Percentiles rank a stretch among this genome's conserved stretches.
Conservation (phyloP, 2,329 filamentous ascomycete species). For the Cordyceps cateniannulata region DNA sequence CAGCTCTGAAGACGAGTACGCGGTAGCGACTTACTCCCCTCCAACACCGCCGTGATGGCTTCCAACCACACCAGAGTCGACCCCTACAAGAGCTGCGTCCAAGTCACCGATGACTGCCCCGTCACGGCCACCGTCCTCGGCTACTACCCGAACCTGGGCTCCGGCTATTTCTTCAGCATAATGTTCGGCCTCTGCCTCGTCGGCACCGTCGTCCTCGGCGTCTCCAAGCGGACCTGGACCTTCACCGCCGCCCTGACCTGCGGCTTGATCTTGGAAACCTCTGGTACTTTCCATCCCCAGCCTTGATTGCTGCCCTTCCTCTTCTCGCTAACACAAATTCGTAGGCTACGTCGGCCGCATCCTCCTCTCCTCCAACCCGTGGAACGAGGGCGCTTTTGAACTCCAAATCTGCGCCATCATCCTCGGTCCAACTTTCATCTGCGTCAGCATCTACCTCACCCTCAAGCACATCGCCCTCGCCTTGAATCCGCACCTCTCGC, state of each 20-base stretch:
- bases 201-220: slow-evolving; percentile 35
- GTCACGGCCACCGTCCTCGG: slow-evolving; percentile 46
- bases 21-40: not conserved
- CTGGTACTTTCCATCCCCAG: slow-evolving; percentile 29
- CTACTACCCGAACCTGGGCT: slow-evolving; percentile 50
- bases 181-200: slow-evolving; percentile 41
- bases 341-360: slow-evolving; percentile 48
- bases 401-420: slow-evolving; percentile 55
- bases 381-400: slow-evolving; percentile 47
- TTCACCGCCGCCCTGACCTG: slow-evolving; percentile 43
- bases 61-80: slow-evolving; percentile 5
- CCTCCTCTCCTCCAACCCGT: slow-evolving; percentile 47
- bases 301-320: not conserved
- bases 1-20: not conserved
- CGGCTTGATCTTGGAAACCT: slow-evolving; percentile 45
- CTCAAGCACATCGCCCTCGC: slow-evolving; percentile 52
- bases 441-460: slow-evolving; percentile 57
- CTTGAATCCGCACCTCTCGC: slow-evolving; percentile 43
- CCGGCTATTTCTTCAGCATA: slow-evolving; percentile 48
- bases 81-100: slow-evolving; percentile 23
- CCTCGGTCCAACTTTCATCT: slow-evolving; percentile 53
- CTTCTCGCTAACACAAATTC: slow-evolving; percentile 7
- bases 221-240: slow-evolving; percentile 48
- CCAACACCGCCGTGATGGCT: not conserved
- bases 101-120: slow-evolving; percentile 39